Evolutionary conservation across 164 flowering plant species (phyloP).

Genomic region (Magnolia officinalis): DNA sequence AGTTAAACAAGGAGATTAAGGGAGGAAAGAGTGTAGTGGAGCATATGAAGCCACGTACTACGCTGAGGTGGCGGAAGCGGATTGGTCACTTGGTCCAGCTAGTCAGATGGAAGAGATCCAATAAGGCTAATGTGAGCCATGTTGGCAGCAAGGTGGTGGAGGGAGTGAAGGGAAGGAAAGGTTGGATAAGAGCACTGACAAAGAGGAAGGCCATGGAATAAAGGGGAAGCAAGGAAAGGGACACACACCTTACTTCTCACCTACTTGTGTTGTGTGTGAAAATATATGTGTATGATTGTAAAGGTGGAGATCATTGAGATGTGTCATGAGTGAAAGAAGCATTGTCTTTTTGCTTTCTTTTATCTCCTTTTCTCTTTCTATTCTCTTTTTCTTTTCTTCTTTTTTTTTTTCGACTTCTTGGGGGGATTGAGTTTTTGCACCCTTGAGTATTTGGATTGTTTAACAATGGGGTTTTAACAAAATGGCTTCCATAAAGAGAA

Average conservation of each 20-base stretch:
- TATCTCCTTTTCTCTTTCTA: background rate
- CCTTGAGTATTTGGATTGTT: background rate
- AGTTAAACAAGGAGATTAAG: constrained; percentile 19
- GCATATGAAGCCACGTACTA: constrained; percentile 38
- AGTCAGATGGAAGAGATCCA: constrained; percentile 62
- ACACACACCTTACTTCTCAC: constrained; percentile 5
- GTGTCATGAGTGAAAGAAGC: constrained; percentile 8
- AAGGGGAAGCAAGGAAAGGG: constrained; percentile 24
- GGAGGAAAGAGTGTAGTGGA: constrained; percentile 49
- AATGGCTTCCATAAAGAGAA: background rate
- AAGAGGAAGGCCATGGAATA: constrained; percentile 55
- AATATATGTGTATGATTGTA: constrained; percentile 16
- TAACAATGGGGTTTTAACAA: too few species aligned
- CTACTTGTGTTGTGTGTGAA: constrained; percentile 1
- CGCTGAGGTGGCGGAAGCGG: constrained; percentile 77
- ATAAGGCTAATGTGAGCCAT: constrained; percentile 43
- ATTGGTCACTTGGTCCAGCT: constrained; percentile 77
- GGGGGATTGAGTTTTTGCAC: background rate
- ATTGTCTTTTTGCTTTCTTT: background rate
- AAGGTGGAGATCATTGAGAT: constrained; percentile 20
- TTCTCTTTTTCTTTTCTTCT: background rate
- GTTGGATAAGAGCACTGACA: constrained; percentile 72
- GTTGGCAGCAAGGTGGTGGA: constrained; percentile 53
- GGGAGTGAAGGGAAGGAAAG: constrained; percentile 51
- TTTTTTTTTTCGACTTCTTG: background rate